Percentiles rank a stretch among this genome's conserved stretches.
phyloP scores from a whole-genome alignment of 2,329 filamentous ascomycete genomes.

The Eutypa lata region DNA sequence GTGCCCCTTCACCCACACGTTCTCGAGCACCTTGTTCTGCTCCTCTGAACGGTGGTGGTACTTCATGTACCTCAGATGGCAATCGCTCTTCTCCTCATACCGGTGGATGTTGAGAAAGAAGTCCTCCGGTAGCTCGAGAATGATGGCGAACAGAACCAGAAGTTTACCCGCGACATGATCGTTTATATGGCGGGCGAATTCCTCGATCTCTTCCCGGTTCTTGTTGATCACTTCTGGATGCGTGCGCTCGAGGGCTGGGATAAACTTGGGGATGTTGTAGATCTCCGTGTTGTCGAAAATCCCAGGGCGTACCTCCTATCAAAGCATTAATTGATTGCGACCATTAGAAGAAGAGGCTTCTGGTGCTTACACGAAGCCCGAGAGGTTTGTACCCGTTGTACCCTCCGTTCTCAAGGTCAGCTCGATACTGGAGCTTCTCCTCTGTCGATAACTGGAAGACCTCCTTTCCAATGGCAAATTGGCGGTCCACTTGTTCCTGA shows the following conservation, averaged over 20 bases:
- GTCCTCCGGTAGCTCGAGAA: conserved; percentile 24
- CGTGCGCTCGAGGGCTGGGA: conserved; percentile 27
- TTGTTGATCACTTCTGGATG: conserved; percentile 31
- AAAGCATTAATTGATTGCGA: background rate
- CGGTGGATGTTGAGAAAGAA: conserved; percentile 22
- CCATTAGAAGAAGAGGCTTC: background rate
- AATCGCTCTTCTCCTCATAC: conserved; percentile 23
- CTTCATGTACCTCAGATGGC: conserved; percentile 27
- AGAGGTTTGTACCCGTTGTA: conserved; percentile 56
- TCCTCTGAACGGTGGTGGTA: conserved; percentile 22
- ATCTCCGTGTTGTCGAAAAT: conserved; percentile 37
- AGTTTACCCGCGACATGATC: conserved; percentile 34
- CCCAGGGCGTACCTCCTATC: conserved; percentile 28
- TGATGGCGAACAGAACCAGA: conserved; percentile 46
- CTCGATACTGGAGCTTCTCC: conserved; percentile 57
- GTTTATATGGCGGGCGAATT: conserved; percentile 34
- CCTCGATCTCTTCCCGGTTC: conserved; percentile 30
- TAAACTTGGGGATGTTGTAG: conserved; percentile 40
- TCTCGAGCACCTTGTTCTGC: conserved; percentile 9
- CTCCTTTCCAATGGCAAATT: conserved; percentile 59
- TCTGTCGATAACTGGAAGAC: conserved; percentile 55
- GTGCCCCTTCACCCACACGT: conserved; percentile 27
- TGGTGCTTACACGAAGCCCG: conserved; percentile 31
- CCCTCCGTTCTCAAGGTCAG: conserved; percentile 47
- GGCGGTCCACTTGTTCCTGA: conserved; percentile 57